Conservation (phyloP, 257 asterid genomes). For the Lycium ferocissimum region DNA sequence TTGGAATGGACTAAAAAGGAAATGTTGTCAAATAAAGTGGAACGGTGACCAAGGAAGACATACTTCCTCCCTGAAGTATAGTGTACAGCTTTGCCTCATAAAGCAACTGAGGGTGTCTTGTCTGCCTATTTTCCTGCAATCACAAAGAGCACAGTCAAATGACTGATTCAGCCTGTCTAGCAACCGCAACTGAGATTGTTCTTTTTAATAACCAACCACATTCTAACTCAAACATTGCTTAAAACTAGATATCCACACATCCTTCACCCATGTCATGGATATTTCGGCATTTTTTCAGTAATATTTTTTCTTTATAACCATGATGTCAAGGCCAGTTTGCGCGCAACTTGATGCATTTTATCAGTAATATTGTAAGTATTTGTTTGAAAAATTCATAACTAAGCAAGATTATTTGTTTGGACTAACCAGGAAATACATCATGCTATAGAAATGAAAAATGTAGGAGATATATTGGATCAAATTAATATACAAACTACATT, state of each 20-base stretch:
- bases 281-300: not conserved
- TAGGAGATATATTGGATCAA: not conserved
- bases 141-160: constrained; percentile 20
- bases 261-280: not conserved
- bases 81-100: constrained; percentile 93
- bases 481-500: not conserved
- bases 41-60: constrained; percentile 39
- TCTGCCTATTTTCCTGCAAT: constrained; percentile 86
- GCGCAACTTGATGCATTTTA: not conserved
- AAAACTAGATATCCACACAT: not conserved
- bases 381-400: not conserved
- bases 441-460: not conserved
- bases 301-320: not conserved
- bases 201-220: not conserved
- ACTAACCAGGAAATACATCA: constrained; percentile 2
- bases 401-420: constrained; percentile 7
- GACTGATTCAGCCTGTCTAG: not conserved
- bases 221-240: constrained; percentile 11
- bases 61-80: constrained; percentile 96
- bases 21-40: not conserved
- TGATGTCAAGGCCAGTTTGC: not conserved
- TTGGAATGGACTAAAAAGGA: not conserved
- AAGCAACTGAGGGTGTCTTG: constrained; percentile 91
- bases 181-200: not conserved
- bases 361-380: not conserved